These are phyloP conservation scores for Microsporum canis DNA, from an alignment of 2,329 filamentous ascomycete genomes.

Conservation along the genomic window DNA sequence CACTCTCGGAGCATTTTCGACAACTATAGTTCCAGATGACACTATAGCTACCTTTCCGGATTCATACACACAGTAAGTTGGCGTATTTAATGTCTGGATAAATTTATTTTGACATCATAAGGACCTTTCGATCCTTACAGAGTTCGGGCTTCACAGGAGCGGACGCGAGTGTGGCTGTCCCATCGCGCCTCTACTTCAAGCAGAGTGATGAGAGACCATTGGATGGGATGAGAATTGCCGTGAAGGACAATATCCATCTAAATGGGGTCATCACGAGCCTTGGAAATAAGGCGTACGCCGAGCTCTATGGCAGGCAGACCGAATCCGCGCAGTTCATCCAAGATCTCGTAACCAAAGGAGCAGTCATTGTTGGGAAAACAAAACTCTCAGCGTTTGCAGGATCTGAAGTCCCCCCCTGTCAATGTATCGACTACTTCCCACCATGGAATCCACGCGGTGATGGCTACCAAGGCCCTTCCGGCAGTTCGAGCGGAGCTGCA, in stretches of 20 bases:
- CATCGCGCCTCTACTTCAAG: not conserved
- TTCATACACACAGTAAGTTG: not conserved
- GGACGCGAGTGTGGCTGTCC: not conserved
- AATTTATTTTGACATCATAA: not conserved
- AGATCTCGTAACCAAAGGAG: constrained; percentile 49
- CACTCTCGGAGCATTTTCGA: not conserved
- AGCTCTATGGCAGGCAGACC: not conserved
- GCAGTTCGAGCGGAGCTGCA: constrained; percentile 17
- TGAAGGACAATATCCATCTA: constrained; percentile 2
- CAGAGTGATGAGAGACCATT: too few relatives aligned
- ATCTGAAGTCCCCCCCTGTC: constrained; percentile 18
- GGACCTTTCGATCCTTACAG: not conserved
- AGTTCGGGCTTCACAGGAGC: too few relatives aligned
- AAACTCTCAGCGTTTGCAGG: constrained; percentile 28
- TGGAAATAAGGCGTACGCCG: not conserved
- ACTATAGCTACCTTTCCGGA: not conserved
- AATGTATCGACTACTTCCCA: constrained; percentile 28
- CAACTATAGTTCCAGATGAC: not conserved
- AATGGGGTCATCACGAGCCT: not conserved
- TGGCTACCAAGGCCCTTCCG: constrained; percentile 22
- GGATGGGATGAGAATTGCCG: not conserved
- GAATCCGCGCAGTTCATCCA: not conserved
- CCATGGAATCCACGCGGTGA: constrained; percentile 32
- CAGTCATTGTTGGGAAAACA: constrained; percentile 32
- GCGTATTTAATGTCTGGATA: not conserved